Percentiles rank a stretch among this genome's conserved stretches.
phyloP scores from a whole-genome alignment of 495 filamentous ascomycete genomes.

The Sordaria brevicollis region DNA sequence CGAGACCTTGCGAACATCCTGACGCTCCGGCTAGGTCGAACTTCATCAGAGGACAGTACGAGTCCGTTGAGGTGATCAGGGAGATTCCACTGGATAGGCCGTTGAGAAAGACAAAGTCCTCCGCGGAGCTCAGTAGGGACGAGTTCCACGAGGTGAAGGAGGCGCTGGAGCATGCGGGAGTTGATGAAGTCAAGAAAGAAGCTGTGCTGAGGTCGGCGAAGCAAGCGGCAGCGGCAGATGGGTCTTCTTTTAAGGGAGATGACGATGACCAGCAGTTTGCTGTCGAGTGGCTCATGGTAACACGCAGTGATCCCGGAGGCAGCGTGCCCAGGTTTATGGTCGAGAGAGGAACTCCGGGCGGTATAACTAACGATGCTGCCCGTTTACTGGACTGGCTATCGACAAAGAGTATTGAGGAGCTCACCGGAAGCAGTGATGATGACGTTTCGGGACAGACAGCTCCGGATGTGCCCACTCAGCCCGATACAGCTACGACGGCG shows the following conservation, averaged over 20 bases:
- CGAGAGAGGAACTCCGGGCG: slow-evolving; percentile 77
- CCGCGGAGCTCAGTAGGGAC: slow-evolving; percentile 20
- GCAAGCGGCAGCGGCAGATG: slow-evolving; percentile 3
- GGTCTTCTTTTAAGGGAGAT: background rate
- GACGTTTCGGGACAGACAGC: slow-evolving; percentile 6
- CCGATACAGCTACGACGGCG: background rate
- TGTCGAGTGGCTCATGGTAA: slow-evolving; percentile 95
- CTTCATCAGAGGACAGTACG: slow-evolving; percentile 76
- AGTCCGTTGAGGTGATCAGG: slow-evolving; percentile 84
- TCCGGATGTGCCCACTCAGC: background rate
- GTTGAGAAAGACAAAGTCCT: slow-evolving; percentile 21
- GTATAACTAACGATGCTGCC: slow-evolving; percentile 70
- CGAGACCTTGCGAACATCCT: slow-evolving; percentile 68
- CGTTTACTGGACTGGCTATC: slow-evolving; percentile 84
- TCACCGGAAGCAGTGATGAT: slow-evolving; percentile 2
- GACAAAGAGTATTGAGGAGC: slow-evolving; percentile 35
- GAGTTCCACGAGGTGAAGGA: slow-evolving; percentile 5
- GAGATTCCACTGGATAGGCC: slow-evolving; percentile 53
- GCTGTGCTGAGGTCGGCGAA: slow-evolving; percentile 21
- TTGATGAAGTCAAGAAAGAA: slow-evolving; percentile 17
- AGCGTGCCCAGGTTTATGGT: slow-evolving; percentile 91
- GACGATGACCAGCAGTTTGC: slow-evolving; percentile 25
- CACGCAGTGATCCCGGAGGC: slow-evolving; percentile 86
- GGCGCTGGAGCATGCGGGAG: background rate
- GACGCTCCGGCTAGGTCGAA: slow-evolving; percentile 56